These are phyloP conservation scores for Fusarium xyrophilum DNA, from an alignment of 2,329 filamentous ascomycete genomes.

Conservation along the genomic window DNA sequence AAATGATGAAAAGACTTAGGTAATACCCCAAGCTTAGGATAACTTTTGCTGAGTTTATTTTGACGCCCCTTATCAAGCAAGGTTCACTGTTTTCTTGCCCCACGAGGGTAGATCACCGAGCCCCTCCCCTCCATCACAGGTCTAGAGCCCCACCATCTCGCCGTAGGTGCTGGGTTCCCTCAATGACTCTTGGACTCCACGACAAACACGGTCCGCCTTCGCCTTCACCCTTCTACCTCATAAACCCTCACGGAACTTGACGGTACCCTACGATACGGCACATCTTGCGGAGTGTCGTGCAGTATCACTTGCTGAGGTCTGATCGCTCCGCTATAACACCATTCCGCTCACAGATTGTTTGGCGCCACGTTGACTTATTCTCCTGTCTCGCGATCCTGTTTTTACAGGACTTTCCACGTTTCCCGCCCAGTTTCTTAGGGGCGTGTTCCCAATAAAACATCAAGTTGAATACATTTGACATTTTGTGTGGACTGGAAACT, in stretches of 20 bases:
- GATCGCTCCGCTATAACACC: conserved; percentile 5
- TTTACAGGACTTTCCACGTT: conserved; percentile 33
- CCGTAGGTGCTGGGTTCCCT: conserved; percentile 26
- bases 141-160: conserved; percentile 24
- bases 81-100: no score
- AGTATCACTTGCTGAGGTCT: not conserved
- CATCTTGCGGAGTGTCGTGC: conserved; percentile 9
- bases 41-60: no score
- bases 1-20: no score
- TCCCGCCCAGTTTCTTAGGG: conserved; percentile 24
- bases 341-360: conserved; percentile 3
- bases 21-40: no score
- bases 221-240: conserved; percentile 13
- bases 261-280: conserved; percentile 5
- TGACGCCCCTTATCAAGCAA: no score
- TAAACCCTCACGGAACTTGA: conserved; percentile 2
- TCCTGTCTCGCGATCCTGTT: conserved; percentile 26
- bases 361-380: conserved; percentile 23
- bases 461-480: conserved; percentile 8
- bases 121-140: conserved; percentile 37
- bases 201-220: conserved; percentile 35
- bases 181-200: conserved; percentile 36
- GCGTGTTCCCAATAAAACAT: conserved; percentile 13
- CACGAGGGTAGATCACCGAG: not conserved
- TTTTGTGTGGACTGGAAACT: conserved; percentile 34